Percentiles rank a stretch among this genome's conserved stretches.
Conservation (phyloP, 1,284 basidiomycete genomes). For the Chondrostereum purpureum region DNA sequence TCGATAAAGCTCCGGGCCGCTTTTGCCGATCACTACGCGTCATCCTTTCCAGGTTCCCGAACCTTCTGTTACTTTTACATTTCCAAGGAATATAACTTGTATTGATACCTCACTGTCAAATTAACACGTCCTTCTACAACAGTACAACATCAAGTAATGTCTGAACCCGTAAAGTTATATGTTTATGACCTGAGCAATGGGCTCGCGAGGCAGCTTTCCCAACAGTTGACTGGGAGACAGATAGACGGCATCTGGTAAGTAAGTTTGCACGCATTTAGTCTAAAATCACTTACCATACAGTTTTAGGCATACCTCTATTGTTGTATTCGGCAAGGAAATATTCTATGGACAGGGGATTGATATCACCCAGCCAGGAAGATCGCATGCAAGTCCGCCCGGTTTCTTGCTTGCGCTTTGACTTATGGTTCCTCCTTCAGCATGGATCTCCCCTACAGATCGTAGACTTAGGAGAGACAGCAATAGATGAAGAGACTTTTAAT, state of each 20-base stretch:
- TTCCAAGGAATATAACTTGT: too few relatives aligned
- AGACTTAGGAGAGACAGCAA: conserved; percentile 76
- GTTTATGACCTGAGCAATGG: conserved; percentile 90
- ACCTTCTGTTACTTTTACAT: too few relatives aligned
- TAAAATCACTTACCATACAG: neutral
- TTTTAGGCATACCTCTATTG: conserved; percentile 81
- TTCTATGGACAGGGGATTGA: conserved; percentile 87
- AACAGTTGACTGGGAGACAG: conserved; percentile 76
- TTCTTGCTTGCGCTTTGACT: conserved; percentile 4
- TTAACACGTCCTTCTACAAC: too few relatives aligned
- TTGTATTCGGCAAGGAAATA: conserved; percentile 79
- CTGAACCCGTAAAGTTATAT: conserved; percentile 62
- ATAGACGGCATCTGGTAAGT: conserved; percentile 84
- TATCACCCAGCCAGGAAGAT: conserved; percentile 60
- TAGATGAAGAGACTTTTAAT: conserved; percentile 79
- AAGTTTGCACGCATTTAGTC: neutral
- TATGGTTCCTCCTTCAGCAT: conserved; percentile 41
- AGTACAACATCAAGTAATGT: too few relatives aligned
- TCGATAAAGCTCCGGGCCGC: too few relatives aligned
- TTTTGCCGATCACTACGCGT: too few relatives aligned
- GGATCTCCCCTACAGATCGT: conserved; percentile 71
- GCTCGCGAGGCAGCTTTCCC: conserved; percentile 69
- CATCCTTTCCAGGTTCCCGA: too few relatives aligned
- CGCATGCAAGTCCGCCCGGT: conserved; percentile 53
- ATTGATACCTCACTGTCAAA: too few relatives aligned